Evolutionary conservation across 2,329 filamentous ascomycete genomes (phyloP), one percentile per base, ranked within the genome.

Genomic region (Aspergillus quadricinctus): DNA sequence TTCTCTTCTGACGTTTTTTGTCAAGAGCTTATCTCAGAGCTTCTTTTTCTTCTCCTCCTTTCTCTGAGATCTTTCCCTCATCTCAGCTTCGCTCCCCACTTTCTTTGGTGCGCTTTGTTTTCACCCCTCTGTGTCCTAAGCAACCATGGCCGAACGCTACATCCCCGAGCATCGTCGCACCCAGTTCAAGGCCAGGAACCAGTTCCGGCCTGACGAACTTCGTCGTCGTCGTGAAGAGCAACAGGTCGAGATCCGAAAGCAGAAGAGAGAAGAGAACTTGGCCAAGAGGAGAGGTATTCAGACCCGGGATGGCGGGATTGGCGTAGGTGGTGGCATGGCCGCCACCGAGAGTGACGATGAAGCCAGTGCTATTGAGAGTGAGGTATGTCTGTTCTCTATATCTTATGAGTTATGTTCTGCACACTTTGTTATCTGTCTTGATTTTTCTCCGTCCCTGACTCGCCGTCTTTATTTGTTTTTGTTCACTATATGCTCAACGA

Each of bases 161-260:
- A 99, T 99, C 73, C 94, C 94, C 77, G 94, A 99, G 82, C 94
- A 99, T 83, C 92, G 94, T 77, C 92, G 94, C 75, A 97, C 91
- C 65, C 92, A 96, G 81, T 99, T 96, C 88, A 99, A 99, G 88
- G 94, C 94, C 55, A 97, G 97, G 85, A 93, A 90, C 79, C 91
- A 91, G 72, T 97, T 99, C 84, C 97, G 97, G 86, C 93, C 93
- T 69, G 94, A 99, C 77, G 94, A 99, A 82, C 88, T 99, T 65
- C 91, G 94, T 75, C 92, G 94, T 72, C 94, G 94, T 75, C 94
- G 94, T 74, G 94, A 99, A 77, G 94, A 99, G 80, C 92, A 97
- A 78, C 94, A 97, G 81, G 94, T 99, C 65, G 94, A 99, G 81
- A 99, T 99, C 73, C 88, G 94, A 75, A 96, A 96, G 81, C 90